phyloP scores from a whole-genome alignment of 257 asterid species.

The Penstemon eatonii region DNA sequence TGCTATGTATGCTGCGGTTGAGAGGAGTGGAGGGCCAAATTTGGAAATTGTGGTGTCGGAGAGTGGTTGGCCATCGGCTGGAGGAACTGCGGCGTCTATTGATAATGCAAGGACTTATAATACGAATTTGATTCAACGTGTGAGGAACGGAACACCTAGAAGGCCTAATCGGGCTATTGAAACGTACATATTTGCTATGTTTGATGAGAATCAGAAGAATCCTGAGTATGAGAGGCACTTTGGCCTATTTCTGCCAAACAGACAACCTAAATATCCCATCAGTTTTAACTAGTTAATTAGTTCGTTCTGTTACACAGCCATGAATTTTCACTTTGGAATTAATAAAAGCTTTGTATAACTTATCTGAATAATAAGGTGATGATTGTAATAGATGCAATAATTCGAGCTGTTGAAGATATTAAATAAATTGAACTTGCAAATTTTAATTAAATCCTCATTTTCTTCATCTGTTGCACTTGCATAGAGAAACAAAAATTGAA shows the following conservation, averaged over 20 bases:
- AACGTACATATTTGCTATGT: conserved; percentile 24
- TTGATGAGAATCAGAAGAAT: conserved; percentile 18
- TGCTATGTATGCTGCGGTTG: conserved; percentile 20
- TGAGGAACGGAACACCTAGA: conserved; percentile 16
- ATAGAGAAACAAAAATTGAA: too few species aligned
- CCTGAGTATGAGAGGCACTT: conserved; percentile 21
- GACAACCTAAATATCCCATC: conserved; percentile 7
- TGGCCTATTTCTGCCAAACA: conserved; percentile 17
- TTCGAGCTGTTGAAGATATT: too few species aligned
- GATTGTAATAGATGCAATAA: background rate
- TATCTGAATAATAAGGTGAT: background rate
- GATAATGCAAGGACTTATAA: conserved; percentile 23
- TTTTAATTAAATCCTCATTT: too few species aligned
- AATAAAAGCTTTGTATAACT: background rate
- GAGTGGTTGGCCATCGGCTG: conserved; percentile 30
- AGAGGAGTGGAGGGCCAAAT: conserved; percentile 4
- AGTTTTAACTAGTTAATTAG: background rate
- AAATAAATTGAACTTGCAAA: too few species aligned
- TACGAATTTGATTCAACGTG: conserved; percentile 22
- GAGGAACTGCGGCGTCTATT: conserved; percentile 9
- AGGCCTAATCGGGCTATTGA: conserved; percentile 21
- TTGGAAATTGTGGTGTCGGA: conserved; percentile 28
- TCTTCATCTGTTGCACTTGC: too few species aligned
- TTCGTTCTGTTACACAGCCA: background rate
- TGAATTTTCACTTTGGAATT: background rate